Evolutionary conservation across 2,329 filamentous ascomycete genomes (phyloP), one percentile per base, ranked within the genome.

Genomic region (Penicillium sp.): DNA sequence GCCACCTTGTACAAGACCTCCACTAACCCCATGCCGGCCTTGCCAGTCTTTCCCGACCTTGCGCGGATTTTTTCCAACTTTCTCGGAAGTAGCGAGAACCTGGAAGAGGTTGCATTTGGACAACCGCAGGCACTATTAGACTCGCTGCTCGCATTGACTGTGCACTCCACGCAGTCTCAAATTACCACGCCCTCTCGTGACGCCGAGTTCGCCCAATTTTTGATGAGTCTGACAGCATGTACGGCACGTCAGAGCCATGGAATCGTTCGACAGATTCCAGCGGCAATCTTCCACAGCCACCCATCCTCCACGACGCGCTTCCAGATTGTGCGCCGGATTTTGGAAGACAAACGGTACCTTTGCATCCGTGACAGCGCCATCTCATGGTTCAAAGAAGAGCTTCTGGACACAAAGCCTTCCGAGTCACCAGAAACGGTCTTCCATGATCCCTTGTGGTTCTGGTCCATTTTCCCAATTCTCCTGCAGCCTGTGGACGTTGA

Each of bases 331-430:
- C 71, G 73, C 4, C 75, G 76, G 39, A 77, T 79, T 3, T 66
- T 82, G 3, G 75, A 80, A 52, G 71, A 80, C 43, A 76, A 76
- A 13, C 71, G 72, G 0, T 75, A 78, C 49, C 72, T 76, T 39
- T 77, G 78, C 12, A 72, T 79, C 34, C 79, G 79, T 56, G 77
- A 78, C 33, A 76, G 74, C 37, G 80, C 79, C 3, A 74, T 83
- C 4, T 74, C 76, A 32, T 83, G 80, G 80, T 66, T 83, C 32
- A 83, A 82, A 58, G 72, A 79, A 36, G 80, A 82, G 58, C 76
- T 80, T 0, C 69, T 82, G 4, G 71, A 75, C 54, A 73, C 32
- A 7, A 46, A 39, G 18, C 46, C 54, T 5, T 32, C 51, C 4
- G 55, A 60, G 25, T 46, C 54, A 8, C 24, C 50, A 4, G 56